Percentiles rank a stretch among this genome's conserved stretches.
Conservation (phyloP, 331 rosid species). For the Erythrophleum ivorense region DNA sequence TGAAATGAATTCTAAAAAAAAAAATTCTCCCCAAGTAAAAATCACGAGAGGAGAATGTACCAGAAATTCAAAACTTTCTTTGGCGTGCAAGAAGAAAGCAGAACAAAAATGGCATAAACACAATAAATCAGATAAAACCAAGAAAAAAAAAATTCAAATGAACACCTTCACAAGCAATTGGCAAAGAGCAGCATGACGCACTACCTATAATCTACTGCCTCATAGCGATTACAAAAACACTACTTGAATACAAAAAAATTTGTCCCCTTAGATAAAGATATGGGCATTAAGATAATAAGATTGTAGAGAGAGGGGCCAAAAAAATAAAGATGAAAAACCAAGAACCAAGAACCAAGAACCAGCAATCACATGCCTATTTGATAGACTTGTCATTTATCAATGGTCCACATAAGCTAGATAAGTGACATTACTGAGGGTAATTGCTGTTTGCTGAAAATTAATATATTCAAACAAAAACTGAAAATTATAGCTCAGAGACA, state of each 20-base stretch:
- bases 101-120: neutral
- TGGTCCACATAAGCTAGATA: constrained; percentile 11
- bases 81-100: neutral
- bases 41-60: too few species aligned
- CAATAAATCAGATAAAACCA: neutral
- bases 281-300: neutral
- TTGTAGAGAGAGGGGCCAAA: neutral
- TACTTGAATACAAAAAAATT: neutral
- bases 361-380: neutral
- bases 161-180: neutral
- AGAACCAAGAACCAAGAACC: too few species aligned
- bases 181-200: neutral
- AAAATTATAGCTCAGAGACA: neutral
- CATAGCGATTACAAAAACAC: neutral
- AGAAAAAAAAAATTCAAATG: too few species aligned
- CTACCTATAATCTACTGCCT: neutral
- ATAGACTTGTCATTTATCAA: neutral
- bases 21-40: neutral
- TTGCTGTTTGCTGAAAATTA: neutral
- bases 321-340: neutral
- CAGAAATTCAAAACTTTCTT: too few species aligned
- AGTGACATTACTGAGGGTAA: neutral
- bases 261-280: neutral
- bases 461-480: neutral
- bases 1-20: neutral